A percentile compares a stretch with the other conserved stretches of the same genome.
phyloP scores from a whole-genome alignment of 139 green algal genomes.

The Asterochloris erici region DNA sequence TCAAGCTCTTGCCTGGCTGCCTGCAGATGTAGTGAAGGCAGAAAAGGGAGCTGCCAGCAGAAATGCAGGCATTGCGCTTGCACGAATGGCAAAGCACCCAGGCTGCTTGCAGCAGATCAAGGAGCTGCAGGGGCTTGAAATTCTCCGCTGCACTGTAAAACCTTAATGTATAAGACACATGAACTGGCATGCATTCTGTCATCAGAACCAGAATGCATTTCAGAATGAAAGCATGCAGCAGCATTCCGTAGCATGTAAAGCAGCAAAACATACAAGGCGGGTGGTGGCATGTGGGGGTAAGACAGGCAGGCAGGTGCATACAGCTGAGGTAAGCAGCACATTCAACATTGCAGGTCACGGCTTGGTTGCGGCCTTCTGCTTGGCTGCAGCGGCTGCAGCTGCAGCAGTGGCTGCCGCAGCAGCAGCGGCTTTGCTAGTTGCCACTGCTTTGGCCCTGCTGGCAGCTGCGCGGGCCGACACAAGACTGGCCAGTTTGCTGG shows the following conservation, averaged over 20 bases:
- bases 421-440: conserved; percentile 12
- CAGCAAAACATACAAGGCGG: too few species aligned
- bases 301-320: too few species aligned
- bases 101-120: conserved; percentile 41
- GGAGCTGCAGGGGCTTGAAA: conserved; percentile 64
- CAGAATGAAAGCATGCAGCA: too few species aligned
- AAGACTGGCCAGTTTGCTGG: too few species aligned
- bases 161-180: background rate
- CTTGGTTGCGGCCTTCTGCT: conserved; percentile 6
- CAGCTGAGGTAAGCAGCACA: background rate
- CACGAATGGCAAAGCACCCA: conserved; percentile 43
- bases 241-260: too few species aligned
- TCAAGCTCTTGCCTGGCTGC: background rate
- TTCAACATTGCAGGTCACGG: background rate
- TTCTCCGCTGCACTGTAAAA: conserved; percentile 54
- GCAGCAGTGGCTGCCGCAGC: background rate
- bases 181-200: too few species aligned
- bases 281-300: too few species aligned
- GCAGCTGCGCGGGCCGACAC: background rate
- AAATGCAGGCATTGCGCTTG: conserved; percentile 65
- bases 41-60: conserved; percentile 34
- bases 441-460: conserved; percentile 4
- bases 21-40: conserved; percentile 39
- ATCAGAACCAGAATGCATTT: too few species aligned
- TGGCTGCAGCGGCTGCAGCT: conserved; percentile 2